A percentile compares a stretch with the other conserved stretches of the same genome.
Conservation (phyloP, 768 basidiomycete genomes). For the Hericium coralloides region DNA sequence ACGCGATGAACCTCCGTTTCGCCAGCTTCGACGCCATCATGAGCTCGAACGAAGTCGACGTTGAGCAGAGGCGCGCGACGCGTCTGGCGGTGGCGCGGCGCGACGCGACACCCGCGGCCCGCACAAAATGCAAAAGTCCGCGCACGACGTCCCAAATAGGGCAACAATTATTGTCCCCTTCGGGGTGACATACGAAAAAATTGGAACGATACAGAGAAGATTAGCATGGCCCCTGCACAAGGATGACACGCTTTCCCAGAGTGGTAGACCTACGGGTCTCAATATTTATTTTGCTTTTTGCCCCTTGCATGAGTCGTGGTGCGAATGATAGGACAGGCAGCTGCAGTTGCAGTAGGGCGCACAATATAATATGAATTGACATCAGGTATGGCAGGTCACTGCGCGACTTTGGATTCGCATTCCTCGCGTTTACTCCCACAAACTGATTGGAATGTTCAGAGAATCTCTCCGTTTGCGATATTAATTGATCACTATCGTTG, state of each 20-base stretch:
- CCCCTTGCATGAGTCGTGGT: not conserved
- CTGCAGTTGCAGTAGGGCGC: too few relatives aligned
- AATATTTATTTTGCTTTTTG: slow-evolving; percentile 23
- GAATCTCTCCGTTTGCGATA: too few relatives aligned
- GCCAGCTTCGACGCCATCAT: too few relatives aligned
- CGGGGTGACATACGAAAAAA: slow-evolving; percentile 95
- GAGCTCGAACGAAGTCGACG: too few relatives aligned
- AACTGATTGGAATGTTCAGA: too few relatives aligned
- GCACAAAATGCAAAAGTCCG: not conserved
- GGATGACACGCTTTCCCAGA: slow-evolving; percentile 98
- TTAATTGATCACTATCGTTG: too few relatives aligned
- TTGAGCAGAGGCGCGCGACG: not conserved
- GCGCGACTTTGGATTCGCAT: too few relatives aligned
- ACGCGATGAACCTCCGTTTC: too few relatives aligned
- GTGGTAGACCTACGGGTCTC: slow-evolving; percentile 50
- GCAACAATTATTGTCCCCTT: slow-evolving; percentile 49
- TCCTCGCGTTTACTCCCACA: too few relatives aligned
- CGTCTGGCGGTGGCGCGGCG: not conserved
- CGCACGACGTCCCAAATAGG: not conserved
- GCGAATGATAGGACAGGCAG: too few relatives aligned
- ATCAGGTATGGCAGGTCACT: too few relatives aligned
- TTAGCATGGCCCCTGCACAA: slow-evolving; percentile 99
- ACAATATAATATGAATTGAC: too few relatives aligned
- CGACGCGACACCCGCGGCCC: not conserved
- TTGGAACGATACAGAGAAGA: slow-evolving; percentile 99